Base-by-base conservation (phyloP, 1,284 basidiomycete species). In the Singerocomus rubriflavus region DNA sequence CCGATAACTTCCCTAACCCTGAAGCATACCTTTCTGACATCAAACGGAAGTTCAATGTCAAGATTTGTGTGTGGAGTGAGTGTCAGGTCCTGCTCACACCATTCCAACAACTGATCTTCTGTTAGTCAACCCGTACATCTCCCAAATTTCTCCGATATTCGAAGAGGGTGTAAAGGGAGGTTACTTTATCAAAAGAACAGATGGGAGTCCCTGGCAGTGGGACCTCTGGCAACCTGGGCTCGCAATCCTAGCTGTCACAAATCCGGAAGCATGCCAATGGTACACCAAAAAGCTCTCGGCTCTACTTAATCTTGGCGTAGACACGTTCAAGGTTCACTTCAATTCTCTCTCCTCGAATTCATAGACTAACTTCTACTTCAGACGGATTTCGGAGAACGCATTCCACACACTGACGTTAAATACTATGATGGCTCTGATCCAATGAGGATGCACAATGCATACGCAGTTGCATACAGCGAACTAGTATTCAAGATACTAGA, bases 131-230 rank as follows among this genome's bases (percentile, higher is more conserved):
- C 79, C 83, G 1, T 85, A 85, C 63, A 79, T 86, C 50, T 82
- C 81, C 8, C 85, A 88, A 61, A 69, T 81, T 32, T 85, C 84
- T 3, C 80, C 79, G 5, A 80, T 88, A 37, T 90, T 88, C 69
- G 73, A 81, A 50, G 85, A 88, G 61, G 85, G 82, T 5, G 75
- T 80, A 1, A 72, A 82, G 52, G 79, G 78, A 13, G 83, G 80
- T 0, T 88, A 81, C 63, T 81, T 88, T 54, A 82, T 90, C 66
- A 84, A 86, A 62, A 73, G 85, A 33, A 82, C 64, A 41, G 80
- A 88, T 61, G 85, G 84, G 29, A 79, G 78, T 11, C 78, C 83
- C 17, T 89, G 85, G 85, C 87, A 89, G 61, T 86, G 84, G 83
- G 83, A 87, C 61, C 70, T 84, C 21, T 87, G 85, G 85, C 85